Percentiles rank a stretch among this genome's conserved stretches.
Evolutionary conservation across 106 monocot genomes (phyloP).

Genomic region (Chionographis japonica): DNA sequence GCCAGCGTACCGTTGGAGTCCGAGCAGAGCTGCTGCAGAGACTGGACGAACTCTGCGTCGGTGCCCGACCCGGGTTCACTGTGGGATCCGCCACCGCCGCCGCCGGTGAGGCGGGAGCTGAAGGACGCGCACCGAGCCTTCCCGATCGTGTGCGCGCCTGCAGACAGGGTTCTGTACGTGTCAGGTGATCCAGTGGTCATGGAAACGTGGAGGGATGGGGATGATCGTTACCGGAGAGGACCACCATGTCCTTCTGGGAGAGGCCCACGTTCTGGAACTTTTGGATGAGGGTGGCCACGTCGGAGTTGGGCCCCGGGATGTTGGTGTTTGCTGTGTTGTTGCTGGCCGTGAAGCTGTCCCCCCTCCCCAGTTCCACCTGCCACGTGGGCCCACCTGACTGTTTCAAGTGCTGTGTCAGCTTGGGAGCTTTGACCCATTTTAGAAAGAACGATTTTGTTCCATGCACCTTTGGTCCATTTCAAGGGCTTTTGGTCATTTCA

Average conservation of each 20-base stretch:
- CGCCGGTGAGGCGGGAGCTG: slow-evolving; percentile 43
- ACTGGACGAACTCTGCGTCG: slow-evolving; percentile 47
- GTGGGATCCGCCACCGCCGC: not conserved
- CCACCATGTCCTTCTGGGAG: slow-evolving; percentile 74
- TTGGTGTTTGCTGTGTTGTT: slow-evolving; percentile 33
- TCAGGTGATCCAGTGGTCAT: too few relatives aligned
- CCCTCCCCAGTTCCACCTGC: slow-evolving; percentile 80
- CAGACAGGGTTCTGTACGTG: not conserved
- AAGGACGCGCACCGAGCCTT: slow-evolving; percentile 75
- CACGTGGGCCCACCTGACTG: slow-evolving; percentile 85
- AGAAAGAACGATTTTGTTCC: too few relatives aligned
- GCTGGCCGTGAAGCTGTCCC: slow-evolving; percentile 62
- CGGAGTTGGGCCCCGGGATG: slow-evolving; percentile 74
- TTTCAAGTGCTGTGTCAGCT: not conserved
- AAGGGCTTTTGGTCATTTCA: too few relatives aligned
- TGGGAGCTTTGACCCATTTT: too few relatives aligned
- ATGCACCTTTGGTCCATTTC: too few relatives aligned
- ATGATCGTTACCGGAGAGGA: slow-evolving; percentile 52
- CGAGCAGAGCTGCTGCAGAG: slow-evolving; percentile 71
- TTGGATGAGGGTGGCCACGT: slow-evolving; percentile 48
- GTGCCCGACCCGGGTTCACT: not conserved
- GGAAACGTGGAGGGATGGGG: not conserved
- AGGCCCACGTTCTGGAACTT: slow-evolving; percentile 68
- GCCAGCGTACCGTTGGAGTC: slow-evolving; percentile 46
- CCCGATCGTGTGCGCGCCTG: slow-evolving; percentile 90